Evolutionary conservation across 202 grass and related monocot species (phyloP).

Genomic region (Saccharum hybrid): DNA sequence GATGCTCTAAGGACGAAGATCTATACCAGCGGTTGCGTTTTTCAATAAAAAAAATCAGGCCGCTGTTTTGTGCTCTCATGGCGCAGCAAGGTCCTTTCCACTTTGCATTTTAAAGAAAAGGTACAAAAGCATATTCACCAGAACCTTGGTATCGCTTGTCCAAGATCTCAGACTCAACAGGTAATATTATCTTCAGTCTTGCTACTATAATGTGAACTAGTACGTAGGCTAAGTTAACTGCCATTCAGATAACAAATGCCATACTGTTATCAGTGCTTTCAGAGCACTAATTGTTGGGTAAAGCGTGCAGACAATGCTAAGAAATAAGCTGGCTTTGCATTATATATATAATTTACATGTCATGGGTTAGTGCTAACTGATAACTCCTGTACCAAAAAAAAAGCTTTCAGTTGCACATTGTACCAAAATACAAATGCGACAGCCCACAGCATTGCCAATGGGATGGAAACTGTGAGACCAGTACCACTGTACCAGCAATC

Average conservation of each 20-base stretch:
- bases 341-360: not conserved
- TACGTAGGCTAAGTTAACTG: not conserved
- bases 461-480: not conserved
- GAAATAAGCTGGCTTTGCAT: not conserved
- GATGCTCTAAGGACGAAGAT: too few species aligned
- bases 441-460: not conserved
- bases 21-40: not conserved
- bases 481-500: constrained; percentile 1
- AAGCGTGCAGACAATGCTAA: constrained; percentile 8
- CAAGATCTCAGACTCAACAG: not conserved
- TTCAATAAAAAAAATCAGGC: not conserved
- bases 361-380: not conserved
- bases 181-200: not conserved
- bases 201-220: not conserved
- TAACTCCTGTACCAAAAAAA: constrained; percentile 11
- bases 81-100: too few species aligned
- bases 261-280: not conserved
- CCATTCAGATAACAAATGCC: not conserved
- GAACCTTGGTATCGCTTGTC: too few species aligned
- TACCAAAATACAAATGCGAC: constrained; percentile 21
- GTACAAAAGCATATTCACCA: too few species aligned
- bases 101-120: too few species aligned
- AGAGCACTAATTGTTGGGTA: not conserved
- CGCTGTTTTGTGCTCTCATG: not conserved
- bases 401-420: not conserved